These are phyloP conservation scores for Groenewaldozyma auringiensis DNA, from an alignment of 1,139 yeast species.

Conservation along the genomic window DNA sequence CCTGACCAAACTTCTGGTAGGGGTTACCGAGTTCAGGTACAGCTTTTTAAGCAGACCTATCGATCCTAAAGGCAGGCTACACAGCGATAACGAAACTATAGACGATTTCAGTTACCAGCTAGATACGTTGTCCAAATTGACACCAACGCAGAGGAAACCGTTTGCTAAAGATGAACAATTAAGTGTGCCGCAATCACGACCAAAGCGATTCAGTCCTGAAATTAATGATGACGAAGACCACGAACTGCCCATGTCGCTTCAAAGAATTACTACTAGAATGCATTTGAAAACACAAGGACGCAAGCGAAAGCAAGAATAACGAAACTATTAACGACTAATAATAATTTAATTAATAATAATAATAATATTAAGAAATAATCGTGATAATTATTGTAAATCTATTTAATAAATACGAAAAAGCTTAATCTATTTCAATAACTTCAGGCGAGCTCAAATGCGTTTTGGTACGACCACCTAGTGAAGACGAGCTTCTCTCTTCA, in stretches of 20 bases:
- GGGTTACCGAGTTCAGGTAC: slow-evolving; percentile 42
- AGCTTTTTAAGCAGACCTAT: slow-evolving; percentile 44
- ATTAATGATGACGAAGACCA: slow-evolving; percentile 15
- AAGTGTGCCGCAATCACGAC: neutral
- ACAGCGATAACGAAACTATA: slow-evolving; percentile 17
- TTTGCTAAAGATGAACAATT: neutral
- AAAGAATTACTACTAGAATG: slow-evolving; percentile 15
- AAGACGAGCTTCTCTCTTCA: slow-evolving; percentile 38
- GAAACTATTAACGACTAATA: neutral
- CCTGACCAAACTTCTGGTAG: slow-evolving; percentile 38
- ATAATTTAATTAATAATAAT: slow-evolving; percentile 5
- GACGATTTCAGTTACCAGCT: neutral
- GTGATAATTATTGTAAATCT: too few species aligned
- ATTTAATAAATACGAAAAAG: neutral
- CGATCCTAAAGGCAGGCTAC: slow-evolving; percentile 36
- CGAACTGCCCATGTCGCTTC: slow-evolving; percentile 18
- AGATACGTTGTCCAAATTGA: neutral
- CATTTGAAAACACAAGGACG: slow-evolving; percentile 6
- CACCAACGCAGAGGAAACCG: neutral
- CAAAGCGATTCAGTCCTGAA: neutral
- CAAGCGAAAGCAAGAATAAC: neutral
- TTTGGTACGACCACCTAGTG: slow-evolving; percentile 12
- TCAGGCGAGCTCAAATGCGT: slow-evolving; percentile 43
- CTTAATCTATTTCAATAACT: slow-evolving; percentile 65
- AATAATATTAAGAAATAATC: too few species aligned